Base-by-base conservation (phyloP, 495 filamentous ascomycete genomes). In the Letharia lupina region DNA sequence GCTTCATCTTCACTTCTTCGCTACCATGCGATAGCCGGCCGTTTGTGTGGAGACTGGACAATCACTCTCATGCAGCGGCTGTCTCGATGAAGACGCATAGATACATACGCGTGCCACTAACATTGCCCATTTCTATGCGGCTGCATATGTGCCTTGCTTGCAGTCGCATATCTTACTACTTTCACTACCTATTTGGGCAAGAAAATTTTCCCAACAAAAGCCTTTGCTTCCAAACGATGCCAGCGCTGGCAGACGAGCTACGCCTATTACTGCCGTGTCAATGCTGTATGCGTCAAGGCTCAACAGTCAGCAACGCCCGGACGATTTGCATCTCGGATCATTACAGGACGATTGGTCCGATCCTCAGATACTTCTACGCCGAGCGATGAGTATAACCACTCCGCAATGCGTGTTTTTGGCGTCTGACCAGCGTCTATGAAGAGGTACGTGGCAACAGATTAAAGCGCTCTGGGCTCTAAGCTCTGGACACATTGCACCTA, bases 11-110 rank as follows among this genome's bases (percentile, higher is more conserved):
- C 52, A 1, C 28, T 28, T 15, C 33, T 37, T 15, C 7, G 11
- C 31, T 18, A 15, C 31, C 54, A 57, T 37, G 54, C 54, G 54
- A 57, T 37, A 57, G 31, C 33, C 54, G 54, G 31, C 33, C 31
- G 16, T 20, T 18, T 33, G 28, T 6, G 28, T 16, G 28, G 31
- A 56, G 52, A 39, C 37, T 39, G 37, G 37, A 39, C 0, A 56
- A 3, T 7, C 10, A 52, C 7, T 28, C 23, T 52, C 48, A 12
- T 28, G 48, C 52, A 56, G 52, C 52, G 52, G 52, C 48, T 52
- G 23, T 28, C 48, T 31, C 48, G 12, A 52, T 52, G 31, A 57
- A 57, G 31, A 57, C 33, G 54, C 54, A 57, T 33, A 57, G 54
- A 57, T 33, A 35, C 0, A 57, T 33, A 35, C 9, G 33, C 13